Percentiles rank a stretch among this genome's conserved stretches.
phyloP scores from a whole-genome alignment of 2,329 filamentous ascomycete species.

The Phyllosticta citribraziliensis region DNA sequence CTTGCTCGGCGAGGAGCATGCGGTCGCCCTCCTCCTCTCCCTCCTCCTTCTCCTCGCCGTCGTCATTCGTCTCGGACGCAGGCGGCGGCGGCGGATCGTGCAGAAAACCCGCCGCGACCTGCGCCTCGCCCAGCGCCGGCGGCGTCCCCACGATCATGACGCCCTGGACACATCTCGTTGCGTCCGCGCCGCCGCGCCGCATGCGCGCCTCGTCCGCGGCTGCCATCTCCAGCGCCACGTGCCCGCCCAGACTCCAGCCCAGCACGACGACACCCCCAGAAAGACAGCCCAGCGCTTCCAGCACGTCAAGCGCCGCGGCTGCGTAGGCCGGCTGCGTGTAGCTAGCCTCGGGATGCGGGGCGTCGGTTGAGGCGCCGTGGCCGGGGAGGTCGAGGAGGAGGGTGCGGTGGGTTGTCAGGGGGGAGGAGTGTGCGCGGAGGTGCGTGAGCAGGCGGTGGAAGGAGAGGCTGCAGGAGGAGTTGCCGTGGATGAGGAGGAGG shows the following conservation, averaged over 20 bases:
- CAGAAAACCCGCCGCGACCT: constrained; percentile 14
- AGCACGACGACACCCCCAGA: constrained; percentile 12
- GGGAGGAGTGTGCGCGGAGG: constrained; percentile 10
- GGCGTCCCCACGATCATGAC: constrained; percentile 23
- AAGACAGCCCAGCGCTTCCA: constrained; percentile 14
- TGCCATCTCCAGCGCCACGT: constrained; percentile 24
- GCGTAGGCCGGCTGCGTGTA: constrained; percentile 26
- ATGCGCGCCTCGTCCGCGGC: background rate
- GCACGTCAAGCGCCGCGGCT: constrained; percentile 20
- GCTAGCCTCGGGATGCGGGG: constrained; percentile 15
- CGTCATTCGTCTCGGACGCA: background rate
- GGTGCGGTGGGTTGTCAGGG: constrained; percentile 13
- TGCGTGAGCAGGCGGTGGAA: constrained; percentile 18
- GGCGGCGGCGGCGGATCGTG: constrained; percentile 10
- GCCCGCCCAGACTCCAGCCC: constrained; percentile 26
- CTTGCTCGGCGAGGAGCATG: background rate
- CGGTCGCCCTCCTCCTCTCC: background rate
- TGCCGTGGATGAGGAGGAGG: constrained; percentile 24
- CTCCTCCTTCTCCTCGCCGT: background rate
- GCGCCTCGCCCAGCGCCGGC: constrained; percentile 17
- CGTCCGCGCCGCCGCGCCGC: background rate
- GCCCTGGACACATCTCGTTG: constrained; percentile 12
- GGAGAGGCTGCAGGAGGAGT: constrained; percentile 20
- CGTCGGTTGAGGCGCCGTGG: constrained; percentile 22
- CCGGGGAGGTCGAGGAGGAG: constrained; percentile 26